Evolutionary conservation across 805 yeast genomes (phyloP).

Genomic region (Wickerhamomyces bovis): DNA sequence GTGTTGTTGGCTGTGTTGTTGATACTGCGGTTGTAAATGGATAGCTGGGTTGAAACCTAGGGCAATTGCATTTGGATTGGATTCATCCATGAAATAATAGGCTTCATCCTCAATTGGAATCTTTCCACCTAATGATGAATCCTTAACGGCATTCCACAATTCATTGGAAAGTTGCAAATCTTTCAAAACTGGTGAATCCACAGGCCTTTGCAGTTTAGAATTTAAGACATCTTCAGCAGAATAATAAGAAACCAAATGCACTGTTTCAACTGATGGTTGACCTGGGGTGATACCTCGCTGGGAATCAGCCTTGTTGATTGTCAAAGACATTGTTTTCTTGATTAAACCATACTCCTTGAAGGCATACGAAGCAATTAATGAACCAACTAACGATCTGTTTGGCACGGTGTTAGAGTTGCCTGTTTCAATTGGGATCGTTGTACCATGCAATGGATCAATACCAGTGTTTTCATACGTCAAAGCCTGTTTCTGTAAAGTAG

Average conservation of each 20-base stretch:
- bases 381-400: conserved; percentile 44
- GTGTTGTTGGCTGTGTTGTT: conserved; percentile 4
- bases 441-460: background rate
- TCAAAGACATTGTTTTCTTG: conserved; percentile 68
- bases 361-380: conserved; percentile 52
- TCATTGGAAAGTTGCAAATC: conserved; percentile 41
- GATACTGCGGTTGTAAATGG: conserved; percentile 13
- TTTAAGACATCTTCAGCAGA: conserved; percentile 64
- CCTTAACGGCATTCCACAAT: conserved; percentile 51
- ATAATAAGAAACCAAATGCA: conserved; percentile 79
- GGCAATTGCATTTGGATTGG: conserved; percentile 17
- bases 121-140: conserved; percentile 54
- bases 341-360: conserved; percentile 70
- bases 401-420: conserved; percentile 8
- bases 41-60: conserved; percentile 15
- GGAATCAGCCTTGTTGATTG: conserved; percentile 13
- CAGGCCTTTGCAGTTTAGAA: conserved; percentile 53
- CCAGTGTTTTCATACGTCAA: conserved; percentile 2
- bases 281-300: conserved; percentile 10
- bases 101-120: conserved; percentile 43
- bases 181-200: conserved; percentile 43
- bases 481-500: conserved; percentile 8
- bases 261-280: conserved; percentile 33
- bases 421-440: background rate
- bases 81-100: conserved; percentile 38